Percentiles rank a stretch among this genome's conserved stretches.
These are phyloP conservation scores for Hemileia vastatrix DNA, from an alignment of 1,284 basidiomycete species.

Conservation along the genomic window DNA sequence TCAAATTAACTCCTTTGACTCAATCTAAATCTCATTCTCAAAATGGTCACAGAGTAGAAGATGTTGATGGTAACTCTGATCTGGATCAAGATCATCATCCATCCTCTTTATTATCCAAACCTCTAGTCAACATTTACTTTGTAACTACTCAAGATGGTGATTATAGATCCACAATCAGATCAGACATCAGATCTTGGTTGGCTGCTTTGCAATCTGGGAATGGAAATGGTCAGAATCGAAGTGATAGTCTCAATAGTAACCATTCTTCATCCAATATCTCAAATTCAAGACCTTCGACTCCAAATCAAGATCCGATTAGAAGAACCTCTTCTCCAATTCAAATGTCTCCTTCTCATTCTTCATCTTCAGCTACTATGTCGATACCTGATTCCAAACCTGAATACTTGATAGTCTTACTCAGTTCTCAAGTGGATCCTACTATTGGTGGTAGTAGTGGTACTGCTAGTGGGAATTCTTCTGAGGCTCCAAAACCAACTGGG, in stretches of 20 bases:
- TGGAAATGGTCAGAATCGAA: too few species aligned
- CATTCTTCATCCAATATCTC: too few species aligned
- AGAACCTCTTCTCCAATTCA: not conserved
- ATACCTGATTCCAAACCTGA: slow-evolving; percentile 29
- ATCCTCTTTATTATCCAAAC: not conserved
- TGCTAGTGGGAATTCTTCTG: not conserved
- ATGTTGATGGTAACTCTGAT: not conserved
- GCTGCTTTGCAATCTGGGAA: not conserved
- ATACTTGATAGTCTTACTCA: slow-evolving; percentile 40
- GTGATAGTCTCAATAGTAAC: too few species aligned
- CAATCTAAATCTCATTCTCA: slow-evolving; percentile 16
- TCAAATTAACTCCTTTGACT: slow-evolving; percentile 30
- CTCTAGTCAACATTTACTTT: slow-evolving; percentile 1
- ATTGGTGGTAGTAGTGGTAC: not conserved
- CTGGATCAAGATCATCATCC: not conserved
- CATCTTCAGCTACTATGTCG: not conserved
- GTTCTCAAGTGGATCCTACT: slow-evolving; percentile 27
- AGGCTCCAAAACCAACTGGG: not conserved
- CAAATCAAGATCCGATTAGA: not conserved
- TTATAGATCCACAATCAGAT: slow-evolving; percentile 40
- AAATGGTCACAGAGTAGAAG: not conserved
- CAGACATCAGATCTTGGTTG: slow-evolving; percentile 37
- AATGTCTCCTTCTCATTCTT: not conserved
- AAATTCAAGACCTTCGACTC: too few species aligned
- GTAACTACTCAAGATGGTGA: not conserved